These are phyloP conservation scores for Trapa incisa DNA, from an alignment of 345 rosid genomes.

Conservation along the genomic window DNA sequence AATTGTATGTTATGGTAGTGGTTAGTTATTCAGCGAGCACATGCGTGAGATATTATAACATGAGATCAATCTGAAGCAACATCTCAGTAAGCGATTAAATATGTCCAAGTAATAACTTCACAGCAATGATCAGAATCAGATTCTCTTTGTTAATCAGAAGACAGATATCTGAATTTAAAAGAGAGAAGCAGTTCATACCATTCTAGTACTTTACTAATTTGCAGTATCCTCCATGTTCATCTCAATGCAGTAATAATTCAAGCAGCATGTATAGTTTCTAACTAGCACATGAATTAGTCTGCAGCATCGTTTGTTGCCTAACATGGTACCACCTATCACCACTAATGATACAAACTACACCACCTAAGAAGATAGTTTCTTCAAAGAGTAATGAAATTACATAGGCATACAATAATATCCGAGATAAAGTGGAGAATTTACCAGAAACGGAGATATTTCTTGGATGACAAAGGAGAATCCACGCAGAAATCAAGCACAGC, in stretches of 20 bases:
- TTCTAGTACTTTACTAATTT: background rate
- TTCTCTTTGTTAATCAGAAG: background rate
- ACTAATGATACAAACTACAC: background rate
- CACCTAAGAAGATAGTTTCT: background rate
- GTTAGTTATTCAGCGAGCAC: background rate
- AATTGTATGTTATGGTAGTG: background rate
- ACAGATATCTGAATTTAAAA: background rate
- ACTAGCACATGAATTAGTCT: background rate
- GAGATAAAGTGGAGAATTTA: slow-evolving; percentile 10
- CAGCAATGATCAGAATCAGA: background rate
- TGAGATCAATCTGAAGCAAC: background rate
- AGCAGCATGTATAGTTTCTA: background rate
- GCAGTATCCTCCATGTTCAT: background rate
- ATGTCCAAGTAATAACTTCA: no score
- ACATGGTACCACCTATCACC: background rate
- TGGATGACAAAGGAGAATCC: slow-evolving; percentile 48
- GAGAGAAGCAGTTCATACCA: background rate
- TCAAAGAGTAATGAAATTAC: background rate
- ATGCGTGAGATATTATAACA: background rate
- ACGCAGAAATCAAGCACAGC: slow-evolving; percentile 64
- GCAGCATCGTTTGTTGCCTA: background rate
- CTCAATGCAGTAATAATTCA: background rate
- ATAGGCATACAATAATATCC: background rate
- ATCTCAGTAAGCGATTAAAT: background rate
- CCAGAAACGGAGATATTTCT: slow-evolving; percentile 62